Evolutionary conservation across 768 basidiomycete genomes (phyloP).

Genomic region (Paxillus rubicundulus): DNA sequence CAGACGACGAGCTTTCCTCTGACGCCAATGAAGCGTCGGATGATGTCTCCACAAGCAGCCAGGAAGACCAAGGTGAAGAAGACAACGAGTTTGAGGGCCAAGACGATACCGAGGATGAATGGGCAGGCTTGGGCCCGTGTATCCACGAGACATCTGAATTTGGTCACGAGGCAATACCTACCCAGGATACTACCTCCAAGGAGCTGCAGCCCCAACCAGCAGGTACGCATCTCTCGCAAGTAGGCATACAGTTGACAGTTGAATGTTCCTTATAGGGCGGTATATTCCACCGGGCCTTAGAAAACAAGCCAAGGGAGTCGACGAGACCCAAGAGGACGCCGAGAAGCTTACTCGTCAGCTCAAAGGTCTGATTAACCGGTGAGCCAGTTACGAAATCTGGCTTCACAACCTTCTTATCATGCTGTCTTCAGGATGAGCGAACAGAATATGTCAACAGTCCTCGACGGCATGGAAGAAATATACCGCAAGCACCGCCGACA

Average conservation of each 20-base stretch:
- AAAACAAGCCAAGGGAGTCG: slow-evolving; percentile 40
- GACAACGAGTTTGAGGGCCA: slow-evolving; percentile 26
- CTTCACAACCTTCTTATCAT: slow-evolving; percentile 1
- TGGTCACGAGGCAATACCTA: background rate
- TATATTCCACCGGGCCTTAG: slow-evolving; percentile 87
- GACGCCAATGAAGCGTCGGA: slow-evolving; percentile 9
- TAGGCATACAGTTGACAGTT: background rate
- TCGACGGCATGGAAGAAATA: slow-evolving; percentile 70
- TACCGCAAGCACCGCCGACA: slow-evolving; percentile 78
- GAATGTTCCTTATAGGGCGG: slow-evolving; percentile 32
- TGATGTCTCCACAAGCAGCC: background rate
- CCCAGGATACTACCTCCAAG: background rate
- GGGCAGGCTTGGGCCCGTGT: slow-evolving; percentile 34
- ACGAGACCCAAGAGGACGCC: slow-evolving; percentile 35
- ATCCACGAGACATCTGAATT: slow-evolving; percentile 1
- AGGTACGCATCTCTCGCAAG: slow-evolving; percentile 12
- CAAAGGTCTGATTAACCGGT: slow-evolving; percentile 90
- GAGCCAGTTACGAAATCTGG: slow-evolving; percentile 9
- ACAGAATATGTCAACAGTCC: slow-evolving; percentile 75
- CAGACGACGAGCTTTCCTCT: background rate
- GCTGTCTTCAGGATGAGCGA: slow-evolving; percentile 72
- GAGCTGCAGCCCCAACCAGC: slow-evolving; percentile 2
- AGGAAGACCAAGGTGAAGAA: slow-evolving; percentile 1
- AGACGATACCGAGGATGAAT: slow-evolving; percentile 34
- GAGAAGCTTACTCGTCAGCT: slow-evolving; percentile 69